Conservation (phyloP, 1,284 basidiomycete species). For the Boletus calvinii region DNA sequence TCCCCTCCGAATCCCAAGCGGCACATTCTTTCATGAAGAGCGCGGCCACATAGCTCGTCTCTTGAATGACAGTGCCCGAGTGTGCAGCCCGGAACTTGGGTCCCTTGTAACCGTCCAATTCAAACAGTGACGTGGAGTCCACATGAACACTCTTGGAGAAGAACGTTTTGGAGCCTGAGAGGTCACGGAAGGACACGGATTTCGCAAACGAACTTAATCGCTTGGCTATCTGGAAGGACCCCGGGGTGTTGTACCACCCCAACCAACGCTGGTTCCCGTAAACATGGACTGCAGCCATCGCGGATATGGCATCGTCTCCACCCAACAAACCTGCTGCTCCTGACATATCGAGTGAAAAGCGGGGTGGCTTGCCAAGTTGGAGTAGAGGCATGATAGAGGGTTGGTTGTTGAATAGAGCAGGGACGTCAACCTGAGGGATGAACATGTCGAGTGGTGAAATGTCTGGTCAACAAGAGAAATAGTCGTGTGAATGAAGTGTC, state of each 20-base stretch:
- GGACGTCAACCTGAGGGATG: neutral
- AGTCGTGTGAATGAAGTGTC: neutral
- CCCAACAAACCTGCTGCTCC: too few relatives aligned
- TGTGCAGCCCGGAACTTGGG: slow-evolving; percentile 20
- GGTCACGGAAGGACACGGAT: slow-evolving; percentile 2
- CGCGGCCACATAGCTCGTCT: slow-evolving; percentile 17
- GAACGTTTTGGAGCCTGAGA: slow-evolving; percentile 4
- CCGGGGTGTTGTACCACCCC: too few relatives aligned
- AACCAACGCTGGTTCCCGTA: too few relatives aligned
- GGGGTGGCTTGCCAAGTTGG: too few relatives aligned
- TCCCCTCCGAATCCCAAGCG: slow-evolving; percentile 1
- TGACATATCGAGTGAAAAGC: too few relatives aligned
- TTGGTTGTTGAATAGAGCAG: too few relatives aligned
- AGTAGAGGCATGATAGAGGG: too few relatives aligned
- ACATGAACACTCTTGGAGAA: slow-evolving; percentile 12
- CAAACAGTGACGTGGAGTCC: slow-evolving; percentile 19
- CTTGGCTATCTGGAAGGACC: slow-evolving; percentile 19
- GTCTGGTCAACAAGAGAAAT: neutral
- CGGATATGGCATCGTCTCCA: too few relatives aligned
- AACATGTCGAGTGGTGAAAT: neutral
- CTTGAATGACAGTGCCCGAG: slow-evolving; percentile 23
- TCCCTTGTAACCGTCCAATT: slow-evolving; percentile 15
- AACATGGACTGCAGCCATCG: too few relatives aligned
- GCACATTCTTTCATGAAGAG: slow-evolving; percentile 17
- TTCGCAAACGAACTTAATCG: slow-evolving; percentile 17